Conservation (phyloP, 352 stramenopile species). For the Phytophthora cactorum region DNA sequence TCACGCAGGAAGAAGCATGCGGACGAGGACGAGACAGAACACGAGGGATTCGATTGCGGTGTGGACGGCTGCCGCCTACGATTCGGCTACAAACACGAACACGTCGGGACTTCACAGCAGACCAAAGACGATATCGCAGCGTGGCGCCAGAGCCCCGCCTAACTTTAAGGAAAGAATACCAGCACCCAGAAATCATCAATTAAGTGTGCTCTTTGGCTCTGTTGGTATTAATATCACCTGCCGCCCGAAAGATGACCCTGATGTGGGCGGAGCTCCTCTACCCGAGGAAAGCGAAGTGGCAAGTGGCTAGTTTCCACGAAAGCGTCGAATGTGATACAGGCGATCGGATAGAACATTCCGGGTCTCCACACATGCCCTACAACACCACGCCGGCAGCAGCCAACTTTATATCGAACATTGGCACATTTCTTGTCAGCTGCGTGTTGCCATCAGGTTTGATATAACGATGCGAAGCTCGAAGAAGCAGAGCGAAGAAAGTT, state of each 20-base stretch:
- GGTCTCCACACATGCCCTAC: slow-evolving; percentile 26
- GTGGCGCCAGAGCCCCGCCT: slow-evolving; percentile 47
- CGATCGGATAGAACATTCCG: slow-evolving; percentile 19
- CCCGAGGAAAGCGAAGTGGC: slow-evolving; percentile 1
- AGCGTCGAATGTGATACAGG: slow-evolving; percentile 17
- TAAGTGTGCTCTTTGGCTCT: slow-evolving; percentile 11
- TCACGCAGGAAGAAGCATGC: slow-evolving; percentile 9
- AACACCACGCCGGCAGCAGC: slow-evolving; percentile 12
- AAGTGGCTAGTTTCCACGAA: slow-evolving; percentile 17
- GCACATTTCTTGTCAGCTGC: slow-evolving; percentile 14
- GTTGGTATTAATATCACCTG: neutral
- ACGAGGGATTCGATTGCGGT: slow-evolving; percentile 62
- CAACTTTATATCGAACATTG: slow-evolving; percentile 45
- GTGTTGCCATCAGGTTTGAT: neutral
- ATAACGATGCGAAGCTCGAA: neutral
- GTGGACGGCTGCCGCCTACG: slow-evolving; percentile 65
- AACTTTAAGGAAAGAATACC: slow-evolving; percentile 20
- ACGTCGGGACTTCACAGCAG: slow-evolving; percentile 66
- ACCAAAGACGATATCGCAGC: slow-evolving; percentile 65
- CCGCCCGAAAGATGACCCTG: neutral
- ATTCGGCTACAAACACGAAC: slow-evolving; percentile 72
- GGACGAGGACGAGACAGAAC: slow-evolving; percentile 38
- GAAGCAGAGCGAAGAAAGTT: slow-evolving; percentile 3
- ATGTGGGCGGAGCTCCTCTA: slow-evolving; percentile 20
- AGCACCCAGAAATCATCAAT: slow-evolving; percentile 21